phyloP scores from a whole-genome alignment of 2,329 filamentous ascomycete species.

The Elsinoe batatas region DNA sequence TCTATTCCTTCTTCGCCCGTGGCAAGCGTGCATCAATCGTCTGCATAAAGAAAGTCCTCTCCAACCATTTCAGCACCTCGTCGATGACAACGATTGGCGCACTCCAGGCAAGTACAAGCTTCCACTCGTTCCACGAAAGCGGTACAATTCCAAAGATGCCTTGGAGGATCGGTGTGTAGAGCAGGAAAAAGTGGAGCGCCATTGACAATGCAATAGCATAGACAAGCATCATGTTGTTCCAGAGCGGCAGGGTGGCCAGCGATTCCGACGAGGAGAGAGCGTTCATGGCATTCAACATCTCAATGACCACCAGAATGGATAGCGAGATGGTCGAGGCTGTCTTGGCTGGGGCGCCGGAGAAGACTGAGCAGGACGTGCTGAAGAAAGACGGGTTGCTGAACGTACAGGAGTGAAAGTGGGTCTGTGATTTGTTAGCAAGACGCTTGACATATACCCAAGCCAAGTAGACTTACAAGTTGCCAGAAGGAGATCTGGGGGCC shows the following conservation, averaged over 20 bases:
- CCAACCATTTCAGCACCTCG: constrained; percentile 68
- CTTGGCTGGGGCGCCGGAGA: constrained; percentile 74
- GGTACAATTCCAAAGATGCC: constrained; percentile 83
- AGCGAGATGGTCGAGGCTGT: constrained; percentile 88
- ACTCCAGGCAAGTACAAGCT: constrained; percentile 80
- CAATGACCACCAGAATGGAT: constrained; percentile 86
- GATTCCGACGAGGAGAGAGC: constrained; percentile 92
- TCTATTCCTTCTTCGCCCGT: constrained; percentile 16
- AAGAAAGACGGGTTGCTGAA: constrained; percentile 59
- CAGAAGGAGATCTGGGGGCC: constrained; percentile 87
- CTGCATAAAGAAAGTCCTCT: constrained; percentile 39
- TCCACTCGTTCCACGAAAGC: constrained; percentile 78
- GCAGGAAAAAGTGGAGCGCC: constrained; percentile 84
- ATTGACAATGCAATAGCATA: constrained; percentile 90
- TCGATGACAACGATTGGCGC: constrained; percentile 86
- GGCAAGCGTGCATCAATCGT: constrained; percentile 12
- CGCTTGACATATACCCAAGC: too few relatives aligned
- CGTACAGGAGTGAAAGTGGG: constrained; percentile 90
- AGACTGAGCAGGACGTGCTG: constrained; percentile 87
- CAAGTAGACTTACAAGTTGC: constrained; percentile 65
- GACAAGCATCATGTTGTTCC: constrained; percentile 97
- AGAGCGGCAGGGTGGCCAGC: constrained; percentile 84
- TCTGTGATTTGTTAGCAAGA: constrained; percentile 28
- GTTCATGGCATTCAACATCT: constrained; percentile 99
- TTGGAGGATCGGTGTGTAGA: constrained; percentile 87